These are phyloP conservation scores for Termitomyces sp. DNA, from an alignment of 768 basidiomycete genomes.

Conservation along the genomic window DNA sequence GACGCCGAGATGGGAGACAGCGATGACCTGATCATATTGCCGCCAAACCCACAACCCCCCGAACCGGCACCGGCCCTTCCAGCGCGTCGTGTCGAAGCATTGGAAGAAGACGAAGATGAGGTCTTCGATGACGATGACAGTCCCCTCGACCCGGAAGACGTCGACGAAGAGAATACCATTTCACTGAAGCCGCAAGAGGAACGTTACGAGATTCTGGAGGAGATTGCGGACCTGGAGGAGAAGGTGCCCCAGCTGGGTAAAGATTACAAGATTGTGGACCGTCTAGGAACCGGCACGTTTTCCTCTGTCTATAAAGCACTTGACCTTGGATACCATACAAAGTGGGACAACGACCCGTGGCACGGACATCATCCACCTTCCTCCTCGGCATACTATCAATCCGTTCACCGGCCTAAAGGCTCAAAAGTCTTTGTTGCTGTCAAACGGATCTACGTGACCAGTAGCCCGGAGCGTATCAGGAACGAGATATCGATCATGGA, in stretches of 20 bases:
- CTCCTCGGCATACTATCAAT: slow-evolving; percentile 68
- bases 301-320: slow-evolving; percentile 99
- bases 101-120: slow-evolving; percentile 3
- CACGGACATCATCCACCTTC: slow-evolving; percentile 57
- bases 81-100: not conserved
- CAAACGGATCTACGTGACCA: slow-evolving; percentile 97
- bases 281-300: slow-evolving; percentile 96
- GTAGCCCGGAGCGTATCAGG: slow-evolving; percentile 85
- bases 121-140: slow-evolving; percentile 27
- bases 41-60: not conserved
- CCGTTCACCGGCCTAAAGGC: slow-evolving; percentile 33
- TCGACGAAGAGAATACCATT: slow-evolving; percentile 62
- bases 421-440: slow-evolving; percentile 82
- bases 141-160: slow-evolving; percentile 31
- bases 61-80: not conserved
- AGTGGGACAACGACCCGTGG: slow-evolving; percentile 78
- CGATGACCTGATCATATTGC: slow-evolving; percentile 32
- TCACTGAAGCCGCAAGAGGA: slow-evolving; percentile 60
- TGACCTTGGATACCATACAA: slow-evolving; percentile 70
- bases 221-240: slow-evolving; percentile 69
- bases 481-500: slow-evolving; percentile 94
- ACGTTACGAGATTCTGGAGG: slow-evolving; percentile 66
- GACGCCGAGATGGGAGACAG: slow-evolving; percentile 46
- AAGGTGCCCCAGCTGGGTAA: slow-evolving; percentile 62
- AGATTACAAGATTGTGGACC: slow-evolving; percentile 80